phyloP scores from a whole-genome alignment of 2,329 filamentous ascomycete genomes.

The Calcarisporium arbuscula region DNA sequence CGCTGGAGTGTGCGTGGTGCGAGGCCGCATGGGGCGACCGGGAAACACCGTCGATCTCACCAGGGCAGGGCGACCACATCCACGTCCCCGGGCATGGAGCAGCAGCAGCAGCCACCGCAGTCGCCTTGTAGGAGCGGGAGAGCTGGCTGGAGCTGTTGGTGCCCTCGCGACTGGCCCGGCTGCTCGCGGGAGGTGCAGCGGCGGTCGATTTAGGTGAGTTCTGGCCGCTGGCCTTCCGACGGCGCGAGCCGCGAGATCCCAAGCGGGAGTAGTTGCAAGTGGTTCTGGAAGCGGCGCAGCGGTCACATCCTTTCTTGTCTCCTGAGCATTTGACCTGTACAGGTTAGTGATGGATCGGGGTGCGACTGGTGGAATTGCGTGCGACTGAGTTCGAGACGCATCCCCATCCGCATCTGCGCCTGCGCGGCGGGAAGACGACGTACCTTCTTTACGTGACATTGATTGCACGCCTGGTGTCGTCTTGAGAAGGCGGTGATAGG shows the following conservation, averaged over 20 bases:
- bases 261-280: conserved; percentile 29
- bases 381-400: conserved; percentile 1
- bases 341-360: conserved; percentile 10
- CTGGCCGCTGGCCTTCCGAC: conserved; percentile 18
- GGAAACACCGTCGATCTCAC: no score
- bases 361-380: background rate
- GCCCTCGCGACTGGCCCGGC: conserved; percentile 7
- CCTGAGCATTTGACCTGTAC: conserved; percentile 30
- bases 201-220: no score
- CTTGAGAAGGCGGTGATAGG: conserved; percentile 30
- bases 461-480: conserved; percentile 31
- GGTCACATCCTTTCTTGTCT: conserved; percentile 29
- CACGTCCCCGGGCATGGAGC: no score
- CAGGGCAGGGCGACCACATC: background rate
- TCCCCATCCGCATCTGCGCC: background rate
- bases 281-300: conserved; percentile 23
- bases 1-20: conserved; percentile 12
- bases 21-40: no score
- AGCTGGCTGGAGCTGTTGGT: conserved; percentile 5
- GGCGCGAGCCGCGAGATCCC: conserved; percentile 23
- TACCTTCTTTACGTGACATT: conserved; percentile 34
- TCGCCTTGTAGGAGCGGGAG: no score
- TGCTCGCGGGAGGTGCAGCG: conserved; percentile 10
- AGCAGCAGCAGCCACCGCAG: no score
- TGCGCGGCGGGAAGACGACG: background rate